Evolutionary conservation across 2,329 filamentous ascomycete species (phyloP).

Genomic region (Aspergillus tanneri): DNA sequence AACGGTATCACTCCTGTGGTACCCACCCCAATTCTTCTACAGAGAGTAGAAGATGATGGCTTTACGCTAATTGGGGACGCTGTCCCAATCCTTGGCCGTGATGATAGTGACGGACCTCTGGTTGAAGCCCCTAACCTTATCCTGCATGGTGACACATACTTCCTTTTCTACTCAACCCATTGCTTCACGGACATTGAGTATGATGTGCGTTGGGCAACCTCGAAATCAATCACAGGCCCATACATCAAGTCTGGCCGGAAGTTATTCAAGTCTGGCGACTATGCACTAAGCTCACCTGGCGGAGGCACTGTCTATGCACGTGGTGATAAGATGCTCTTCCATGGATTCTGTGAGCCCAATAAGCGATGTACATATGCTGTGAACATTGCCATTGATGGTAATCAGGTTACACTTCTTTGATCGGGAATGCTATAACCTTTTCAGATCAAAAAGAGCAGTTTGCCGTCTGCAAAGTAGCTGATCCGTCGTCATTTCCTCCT

Average conservation of each 20-base stretch:
- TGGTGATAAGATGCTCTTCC: constrained; percentile 31
- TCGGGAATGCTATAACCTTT: too few relatives aligned
- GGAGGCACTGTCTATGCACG: constrained; percentile 27
- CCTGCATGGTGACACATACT: constrained; percentile 47
- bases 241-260: constrained; percentile 34
- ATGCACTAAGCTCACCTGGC: constrained; percentile 25
- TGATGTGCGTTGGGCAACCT: constrained; percentile 59
- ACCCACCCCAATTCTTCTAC: constrained; percentile 39
- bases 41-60: constrained; percentile 46
- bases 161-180: constrained; percentile 62
- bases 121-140: constrained; percentile 59
- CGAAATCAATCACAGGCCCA: constrained; percentile 36
- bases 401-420: constrained; percentile 8
- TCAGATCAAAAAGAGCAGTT: too few relatives aligned
- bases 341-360: constrained; percentile 25
- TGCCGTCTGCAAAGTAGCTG: too few relatives aligned
- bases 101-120: constrained; percentile 60
- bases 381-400: constrained; percentile 23
- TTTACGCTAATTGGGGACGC: constrained; percentile 51
- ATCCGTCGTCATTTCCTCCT: too few relatives aligned
- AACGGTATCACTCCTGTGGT: constrained; percentile 39
- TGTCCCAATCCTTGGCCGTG: constrained; percentile 59
- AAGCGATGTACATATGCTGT: constrained; percentile 28
- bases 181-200: constrained; percentile 57
- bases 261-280: constrained; percentile 35